Evolutionary conservation across 768 basidiomycete species (phyloP).

Genomic region (Imleria badia): DNA sequence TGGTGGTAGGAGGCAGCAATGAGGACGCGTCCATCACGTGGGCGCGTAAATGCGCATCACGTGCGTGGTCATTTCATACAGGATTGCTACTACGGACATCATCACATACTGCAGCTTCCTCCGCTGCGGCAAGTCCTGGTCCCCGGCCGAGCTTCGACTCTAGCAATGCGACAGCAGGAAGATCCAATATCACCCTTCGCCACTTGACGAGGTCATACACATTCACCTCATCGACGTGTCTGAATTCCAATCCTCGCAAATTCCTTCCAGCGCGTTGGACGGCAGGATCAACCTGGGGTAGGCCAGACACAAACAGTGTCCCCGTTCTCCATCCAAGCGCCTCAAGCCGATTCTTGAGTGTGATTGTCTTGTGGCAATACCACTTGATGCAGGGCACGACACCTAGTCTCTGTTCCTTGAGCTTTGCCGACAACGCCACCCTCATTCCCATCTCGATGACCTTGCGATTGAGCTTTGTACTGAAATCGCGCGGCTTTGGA

Average conservation of each 20-base stretch:
- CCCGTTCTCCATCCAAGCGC: constrained; percentile 62
- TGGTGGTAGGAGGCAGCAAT: constrained; percentile 1
- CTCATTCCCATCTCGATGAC: constrained; percentile 92
- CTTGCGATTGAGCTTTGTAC: constrained; percentile 90
- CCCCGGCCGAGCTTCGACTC: constrained; percentile 60
- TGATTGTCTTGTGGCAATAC: constrained; percentile 71
- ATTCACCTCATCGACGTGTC: constrained; percentile 61
- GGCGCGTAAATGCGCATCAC: constrained; percentile 18
- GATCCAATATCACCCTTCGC: constrained; percentile 78
- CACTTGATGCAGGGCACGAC: constrained; percentile 73
- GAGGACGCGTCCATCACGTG: constrained; percentile 35
- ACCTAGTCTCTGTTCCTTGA: constrained; percentile 71
- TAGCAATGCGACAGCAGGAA: constrained; percentile 77
- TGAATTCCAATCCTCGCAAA: constrained; percentile 64
- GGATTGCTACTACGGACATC: background rate
- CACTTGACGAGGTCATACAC: constrained; percentile 86
- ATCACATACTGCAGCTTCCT: constrained; percentile 1
- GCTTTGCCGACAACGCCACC: constrained; percentile 81
- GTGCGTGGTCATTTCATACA: background rate
- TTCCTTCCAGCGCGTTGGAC: constrained; percentile 68
- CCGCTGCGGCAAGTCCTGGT: constrained; percentile 4
- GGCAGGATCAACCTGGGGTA: constrained; percentile 49
- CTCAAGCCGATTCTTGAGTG: constrained; percentile 61
- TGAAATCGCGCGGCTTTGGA: constrained; percentile 88
- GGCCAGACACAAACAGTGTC: constrained; percentile 75